Evolutionary conservation across 2,329 filamentous ascomycete genomes (phyloP).

Genomic region (Fusarium sp.): DNA sequence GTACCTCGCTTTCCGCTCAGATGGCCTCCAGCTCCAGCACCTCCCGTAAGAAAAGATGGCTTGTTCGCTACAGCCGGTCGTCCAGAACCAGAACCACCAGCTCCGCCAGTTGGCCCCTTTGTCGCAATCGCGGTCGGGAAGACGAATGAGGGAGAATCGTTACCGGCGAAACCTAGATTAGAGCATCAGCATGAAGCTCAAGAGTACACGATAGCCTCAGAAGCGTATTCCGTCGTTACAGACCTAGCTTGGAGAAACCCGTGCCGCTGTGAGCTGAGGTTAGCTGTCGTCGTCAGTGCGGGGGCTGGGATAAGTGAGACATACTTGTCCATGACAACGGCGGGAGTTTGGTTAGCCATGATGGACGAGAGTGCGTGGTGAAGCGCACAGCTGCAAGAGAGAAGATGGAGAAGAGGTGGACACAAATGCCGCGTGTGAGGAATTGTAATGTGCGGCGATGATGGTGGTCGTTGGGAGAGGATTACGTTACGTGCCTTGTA

Average conservation of each 20-base stretch:
- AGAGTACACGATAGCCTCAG: constrained; percentile 2
- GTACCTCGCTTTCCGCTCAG: constrained; percentile 93
- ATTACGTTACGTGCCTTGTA: constrained; percentile 44
- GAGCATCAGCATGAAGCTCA: constrained; percentile 39
- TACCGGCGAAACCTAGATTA: constrained; percentile 89
- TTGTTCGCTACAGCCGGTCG: constrained; percentile 93
- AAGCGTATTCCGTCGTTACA: constrained; percentile 45
- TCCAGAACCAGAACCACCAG: constrained; percentile 82
- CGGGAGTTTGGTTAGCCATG: constrained; percentile 98
- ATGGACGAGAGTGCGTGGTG: constrained; percentile 39
- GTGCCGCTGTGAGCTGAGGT: constrained; percentile 78
- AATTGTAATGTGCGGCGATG: constrained; percentile 35
- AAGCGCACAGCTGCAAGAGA: constrained; percentile 29
- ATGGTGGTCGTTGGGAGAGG: constrained; percentile 39
- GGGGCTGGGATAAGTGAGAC: constrained; percentile 56
- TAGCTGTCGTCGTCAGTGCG: constrained; percentile 44
- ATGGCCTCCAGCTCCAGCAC: constrained; percentile 83
- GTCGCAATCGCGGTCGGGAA: constrained; percentile 99
- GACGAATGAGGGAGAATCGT: constrained; percentile 98
- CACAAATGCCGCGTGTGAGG: constrained; percentile 24
- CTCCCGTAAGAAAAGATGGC: constrained; percentile 92
- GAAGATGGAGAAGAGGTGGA: constrained; percentile 11
- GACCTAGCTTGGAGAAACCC: constrained; percentile 98
- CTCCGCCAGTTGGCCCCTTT: constrained; percentile 78
- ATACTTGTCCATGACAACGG: constrained; percentile 99